Evolutionary conservation across 108 stramenopile species (phyloP).

Genomic region (Nannochloropsis granulata): DNA sequence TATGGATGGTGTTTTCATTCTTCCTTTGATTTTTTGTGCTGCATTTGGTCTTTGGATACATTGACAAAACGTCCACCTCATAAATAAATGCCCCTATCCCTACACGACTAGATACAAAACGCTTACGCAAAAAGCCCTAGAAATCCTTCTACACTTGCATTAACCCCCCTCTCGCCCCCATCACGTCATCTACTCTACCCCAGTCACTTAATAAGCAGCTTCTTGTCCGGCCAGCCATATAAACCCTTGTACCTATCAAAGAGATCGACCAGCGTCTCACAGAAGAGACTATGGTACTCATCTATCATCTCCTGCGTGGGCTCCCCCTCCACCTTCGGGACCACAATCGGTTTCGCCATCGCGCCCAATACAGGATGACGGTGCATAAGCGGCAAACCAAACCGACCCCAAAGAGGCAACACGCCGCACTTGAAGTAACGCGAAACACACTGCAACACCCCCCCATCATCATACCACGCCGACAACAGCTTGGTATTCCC

Average conservation of each 20-base stretch:
- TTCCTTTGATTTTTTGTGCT: too few species aligned
- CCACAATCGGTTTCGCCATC: background rate
- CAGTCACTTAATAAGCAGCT: constrained; percentile 12
- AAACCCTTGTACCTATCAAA: constrained; percentile 20
- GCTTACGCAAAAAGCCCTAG: too few species aligned
- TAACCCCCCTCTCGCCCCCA: too few species aligned
- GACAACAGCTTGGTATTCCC: constrained; percentile 54
- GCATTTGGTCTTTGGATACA: too few species aligned
- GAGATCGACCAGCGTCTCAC: background rate
- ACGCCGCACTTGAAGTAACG: constrained; percentile 49
- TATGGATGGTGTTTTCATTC: too few species aligned
- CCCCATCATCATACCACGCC: constrained; percentile 38
- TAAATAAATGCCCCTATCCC: too few species aligned
- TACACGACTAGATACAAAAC: too few species aligned
- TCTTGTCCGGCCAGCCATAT: constrained; percentile 28
- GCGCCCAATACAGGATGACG: constrained; percentile 18
- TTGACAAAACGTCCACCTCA: too few species aligned
- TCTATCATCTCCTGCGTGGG: constrained; percentile 19
- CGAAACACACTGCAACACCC: constrained; percentile 44
- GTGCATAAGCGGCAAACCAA: constrained; percentile 52
- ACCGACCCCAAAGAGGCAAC: constrained; percentile 60
- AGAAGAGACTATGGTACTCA: background rate
- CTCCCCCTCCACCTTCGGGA: background rate
- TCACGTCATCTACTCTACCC: background rate
- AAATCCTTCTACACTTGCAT: too few species aligned